A percentile compares a stretch with the other conserved stretches of the same genome.
phyloP scores from a whole-genome alignment of 768 basidiomycete species.

The Strobilomyces confusus region DNA sequence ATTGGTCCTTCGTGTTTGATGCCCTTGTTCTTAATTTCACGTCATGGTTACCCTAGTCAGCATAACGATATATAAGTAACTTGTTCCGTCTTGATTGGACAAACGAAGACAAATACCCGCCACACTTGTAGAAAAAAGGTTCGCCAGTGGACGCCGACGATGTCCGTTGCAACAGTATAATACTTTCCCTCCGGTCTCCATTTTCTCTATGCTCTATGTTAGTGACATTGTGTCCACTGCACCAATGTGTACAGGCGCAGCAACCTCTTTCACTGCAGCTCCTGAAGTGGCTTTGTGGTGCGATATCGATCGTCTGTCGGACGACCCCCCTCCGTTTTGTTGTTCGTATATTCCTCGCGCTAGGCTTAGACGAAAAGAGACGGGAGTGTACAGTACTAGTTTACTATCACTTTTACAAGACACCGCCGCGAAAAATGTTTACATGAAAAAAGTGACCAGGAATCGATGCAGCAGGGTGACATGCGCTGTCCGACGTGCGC shows the following conservation, averaged over 20 bases:
- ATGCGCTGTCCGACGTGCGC: too few relatives aligned
- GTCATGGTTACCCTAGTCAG: slow-evolving; percentile 30
- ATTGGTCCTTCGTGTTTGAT: slow-evolving; percentile 31
- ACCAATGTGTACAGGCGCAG: slow-evolving; percentile 33
- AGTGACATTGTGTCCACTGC: slow-evolving; percentile 1
- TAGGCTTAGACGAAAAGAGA: slow-evolving; percentile 5
- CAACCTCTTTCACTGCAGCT: slow-evolving; percentile 22
- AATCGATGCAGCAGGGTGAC: too few relatives aligned
- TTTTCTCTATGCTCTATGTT: neutral
- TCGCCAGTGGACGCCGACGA: too few relatives aligned
- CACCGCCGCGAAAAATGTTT: too few relatives aligned
- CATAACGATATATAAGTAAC: slow-evolving; percentile 11
- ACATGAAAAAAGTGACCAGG: too few relatives aligned
- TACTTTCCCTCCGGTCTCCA: neutral
- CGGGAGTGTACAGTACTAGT: slow-evolving; percentile 11
- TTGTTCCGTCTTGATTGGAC: neutral
- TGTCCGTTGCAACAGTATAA: neutral
- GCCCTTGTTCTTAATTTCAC: slow-evolving; percentile 30
- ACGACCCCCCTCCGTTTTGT: slow-evolving; percentile 2
- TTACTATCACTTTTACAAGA: too few relatives aligned
- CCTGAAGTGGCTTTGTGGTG: slow-evolving; percentile 33
- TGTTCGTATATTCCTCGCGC: neutral
- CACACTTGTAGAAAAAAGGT: too few relatives aligned
- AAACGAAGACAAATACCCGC: neutral
- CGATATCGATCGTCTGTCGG: slow-evolving; percentile 15